Evolutionary conservation across 2,329 filamentous ascomycete genomes (phyloP), one percentile per base, ranked within the genome.

Genomic region (Tolypocladium amazonense): DNA sequence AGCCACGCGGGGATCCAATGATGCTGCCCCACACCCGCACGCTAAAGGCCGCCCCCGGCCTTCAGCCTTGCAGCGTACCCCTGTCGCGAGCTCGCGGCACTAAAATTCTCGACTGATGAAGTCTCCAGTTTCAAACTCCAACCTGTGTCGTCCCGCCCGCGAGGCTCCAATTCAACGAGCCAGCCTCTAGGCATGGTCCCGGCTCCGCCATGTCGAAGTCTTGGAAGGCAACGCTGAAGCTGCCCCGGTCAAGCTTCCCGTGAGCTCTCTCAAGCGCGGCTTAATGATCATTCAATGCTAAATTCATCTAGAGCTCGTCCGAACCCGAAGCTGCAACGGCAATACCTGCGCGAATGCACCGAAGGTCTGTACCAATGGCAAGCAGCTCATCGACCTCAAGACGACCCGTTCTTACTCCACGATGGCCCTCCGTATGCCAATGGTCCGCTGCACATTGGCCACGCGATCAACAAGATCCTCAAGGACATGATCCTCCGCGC

Each of bases 361-460:
- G 90, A 96, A 76, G 87, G 92, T 58, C 81, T 97, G 18, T 99
- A 97, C 77, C 77, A 83, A 69, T 97, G 92, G 92, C 94, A 99
- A 78, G 79, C 80, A 63, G 72, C 73, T 59, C 75, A 79, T 61
- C 76, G 84, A 63, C 77, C 82, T 3, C 75, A 81, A 54, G 74
- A 82, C 41, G 74, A 83, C 52, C 79, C 81, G 0, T 99, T 97
- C 65, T 78, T 92, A 2, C 79, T 99, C 11, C 94, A 97, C 70
- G 94, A 99, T 85, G 94, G 94, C 0, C 94, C 94, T 0, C 94
- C 94, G 0, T 99, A 97, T 72, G 94, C 94, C 64, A 99, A 99
- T 76, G 94, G 94, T 18, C 83, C 82, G 53, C 82, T 99, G 12
- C 94, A 99, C 70, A 86, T 95, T 62, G 94, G 94, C 3, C 94